Conservation (phyloP, 2,329 filamentous ascomycete species). For the Fusarium guadeloupense region DNA sequence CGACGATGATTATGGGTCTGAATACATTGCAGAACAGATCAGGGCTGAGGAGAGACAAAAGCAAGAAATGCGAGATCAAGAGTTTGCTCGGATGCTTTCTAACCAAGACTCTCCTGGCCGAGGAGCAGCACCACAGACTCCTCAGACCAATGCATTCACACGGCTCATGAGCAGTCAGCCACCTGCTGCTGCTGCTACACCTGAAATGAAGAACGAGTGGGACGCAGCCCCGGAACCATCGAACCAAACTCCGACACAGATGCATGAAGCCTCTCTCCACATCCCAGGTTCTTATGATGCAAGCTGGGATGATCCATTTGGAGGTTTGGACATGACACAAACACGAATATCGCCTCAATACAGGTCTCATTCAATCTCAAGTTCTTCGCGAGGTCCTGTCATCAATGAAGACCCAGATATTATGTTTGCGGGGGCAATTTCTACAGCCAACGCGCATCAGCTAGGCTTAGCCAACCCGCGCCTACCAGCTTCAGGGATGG, state of each 20-base stretch:
- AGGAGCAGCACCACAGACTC: constrained; percentile 1
- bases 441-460: background rate
- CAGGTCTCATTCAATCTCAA: background rate
- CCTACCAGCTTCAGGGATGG: constrained; percentile 4
- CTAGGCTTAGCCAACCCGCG: constrained; percentile 1
- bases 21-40: constrained; percentile 48
- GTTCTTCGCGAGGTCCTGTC: background rate
- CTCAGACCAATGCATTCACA: constrained; percentile 39
- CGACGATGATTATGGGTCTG: constrained; percentile 44
- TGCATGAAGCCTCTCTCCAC: background rate
- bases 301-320: constrained; percentile 28
- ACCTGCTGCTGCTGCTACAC: constrained; percentile 10
- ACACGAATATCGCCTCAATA: background rate
- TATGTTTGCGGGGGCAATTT: constrained; percentile 8
- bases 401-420: constrained; percentile 11
- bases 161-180: constrained; percentile 45
- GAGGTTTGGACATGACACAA: background rate
- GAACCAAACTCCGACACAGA: background rate
- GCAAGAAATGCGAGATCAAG: constrained; percentile 43
- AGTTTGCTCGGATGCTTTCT: constrained; percentile 44
- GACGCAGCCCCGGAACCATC: background rate
- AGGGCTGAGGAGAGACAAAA: constrained; percentile 47
- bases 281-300: constrained; percentile 38
- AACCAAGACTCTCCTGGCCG: constrained; percentile 31
- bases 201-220: background rate